Percentiles rank a stretch among this genome's conserved stretches.
phyloP scores from a whole-genome alignment of 1,284 basidiomycete species.

The Chalciporus piperatoides region DNA sequence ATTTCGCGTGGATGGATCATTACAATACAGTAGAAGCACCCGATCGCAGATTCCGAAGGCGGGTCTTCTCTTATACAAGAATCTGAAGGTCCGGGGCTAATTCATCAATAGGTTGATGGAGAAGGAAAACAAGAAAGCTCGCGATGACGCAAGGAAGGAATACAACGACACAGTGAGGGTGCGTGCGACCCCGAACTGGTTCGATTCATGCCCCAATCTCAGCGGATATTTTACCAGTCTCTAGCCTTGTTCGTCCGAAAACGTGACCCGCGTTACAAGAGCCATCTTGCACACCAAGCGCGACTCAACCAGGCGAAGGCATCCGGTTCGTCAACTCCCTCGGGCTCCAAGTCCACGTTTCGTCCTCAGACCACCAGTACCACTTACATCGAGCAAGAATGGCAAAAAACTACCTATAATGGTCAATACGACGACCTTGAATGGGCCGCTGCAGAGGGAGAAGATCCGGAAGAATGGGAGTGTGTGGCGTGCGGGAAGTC shows the following conservation, averaged over 20 bases:
- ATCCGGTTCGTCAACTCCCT: conserved; percentile 32
- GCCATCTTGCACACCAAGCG: conserved; percentile 55
- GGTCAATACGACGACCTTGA: conserved; percentile 57
- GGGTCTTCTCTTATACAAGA: conserved; percentile 13
- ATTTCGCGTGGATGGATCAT: conserved; percentile 86
- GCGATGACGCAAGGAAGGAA: conserved; percentile 85
- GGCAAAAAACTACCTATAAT: conserved; percentile 62
- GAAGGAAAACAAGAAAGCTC: conserved; percentile 90
- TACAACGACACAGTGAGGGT: conserved; percentile 93
- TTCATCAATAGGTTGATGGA: conserved; percentile 73
- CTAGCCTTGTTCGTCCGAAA: conserved; percentile 87
- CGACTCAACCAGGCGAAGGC: conserved; percentile 32
- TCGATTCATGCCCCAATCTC: background rate
- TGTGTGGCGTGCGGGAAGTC: conserved; percentile 94
- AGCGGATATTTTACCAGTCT: conserved; percentile 44
- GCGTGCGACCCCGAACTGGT: conserved; percentile 22
- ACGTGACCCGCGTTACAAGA: conserved; percentile 90
- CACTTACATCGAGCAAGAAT: conserved; percentile 75
- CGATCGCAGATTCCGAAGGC: conserved; percentile 81
- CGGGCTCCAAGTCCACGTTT: conserved; percentile 18
- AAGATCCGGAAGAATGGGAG: conserved; percentile 81
- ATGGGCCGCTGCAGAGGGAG: conserved; percentile 66
- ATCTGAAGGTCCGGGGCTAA: background rate
- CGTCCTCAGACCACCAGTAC: conserved; percentile 21
- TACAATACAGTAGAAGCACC: conserved; percentile 86